A percentile compares a stretch with the other conserved stretches of the same genome.
phyloP scores from a whole-genome alignment of 225 moss, liverwort and hornwort genomes.

The Polytrichum formosum region DNA sequence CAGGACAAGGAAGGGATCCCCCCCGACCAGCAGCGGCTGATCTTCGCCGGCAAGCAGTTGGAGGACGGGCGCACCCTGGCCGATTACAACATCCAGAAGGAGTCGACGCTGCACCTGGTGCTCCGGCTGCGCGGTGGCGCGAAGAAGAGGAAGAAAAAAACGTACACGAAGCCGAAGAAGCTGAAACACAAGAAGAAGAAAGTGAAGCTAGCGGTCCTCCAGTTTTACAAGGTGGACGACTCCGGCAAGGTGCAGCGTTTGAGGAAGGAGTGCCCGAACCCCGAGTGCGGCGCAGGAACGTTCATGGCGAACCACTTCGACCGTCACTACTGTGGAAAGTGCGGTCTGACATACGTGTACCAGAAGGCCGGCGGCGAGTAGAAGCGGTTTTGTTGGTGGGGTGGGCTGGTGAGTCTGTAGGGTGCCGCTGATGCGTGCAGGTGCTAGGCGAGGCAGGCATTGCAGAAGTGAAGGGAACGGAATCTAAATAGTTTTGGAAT shows the following conservation, averaged over 20 bases:
- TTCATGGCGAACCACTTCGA: constrained; percentile 27
- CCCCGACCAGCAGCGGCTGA: constrained; percentile 30
- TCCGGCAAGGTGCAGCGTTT: constrained; percentile 24
- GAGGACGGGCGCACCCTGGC: constrained; percentile 25
- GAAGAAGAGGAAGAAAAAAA: constrained; percentile 32
- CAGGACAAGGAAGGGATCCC: constrained; percentile 30
- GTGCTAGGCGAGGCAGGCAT: constrained; percentile 8
- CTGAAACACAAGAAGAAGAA: constrained; percentile 25
- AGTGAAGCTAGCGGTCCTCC: constrained; percentile 26
- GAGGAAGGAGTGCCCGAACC: constrained; percentile 27
- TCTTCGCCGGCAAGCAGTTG: constrained; percentile 28
- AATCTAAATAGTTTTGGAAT: too few relatives aligned
- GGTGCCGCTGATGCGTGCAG: constrained; percentile 14
- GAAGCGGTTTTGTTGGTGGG: not conserved
- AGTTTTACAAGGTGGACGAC: constrained; percentile 31
- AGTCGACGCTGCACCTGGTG: constrained; percentile 22
- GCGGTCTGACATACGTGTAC: constrained; percentile 21
- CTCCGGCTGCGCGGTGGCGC: constrained; percentile 23
- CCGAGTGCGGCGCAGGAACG: constrained; percentile 22
- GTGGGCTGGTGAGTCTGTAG: not conserved
- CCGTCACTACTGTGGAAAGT: constrained; percentile 26
- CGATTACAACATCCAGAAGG: constrained; percentile 27
- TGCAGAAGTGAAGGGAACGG: too few relatives aligned
- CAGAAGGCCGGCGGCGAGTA: constrained; percentile 15
- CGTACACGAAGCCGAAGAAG: constrained; percentile 23